Evolutionary conservation across 768 basidiomycete species (phyloP), one percentile per base, ranked within the genome.

Genomic region (Epithele typhae): DNA sequence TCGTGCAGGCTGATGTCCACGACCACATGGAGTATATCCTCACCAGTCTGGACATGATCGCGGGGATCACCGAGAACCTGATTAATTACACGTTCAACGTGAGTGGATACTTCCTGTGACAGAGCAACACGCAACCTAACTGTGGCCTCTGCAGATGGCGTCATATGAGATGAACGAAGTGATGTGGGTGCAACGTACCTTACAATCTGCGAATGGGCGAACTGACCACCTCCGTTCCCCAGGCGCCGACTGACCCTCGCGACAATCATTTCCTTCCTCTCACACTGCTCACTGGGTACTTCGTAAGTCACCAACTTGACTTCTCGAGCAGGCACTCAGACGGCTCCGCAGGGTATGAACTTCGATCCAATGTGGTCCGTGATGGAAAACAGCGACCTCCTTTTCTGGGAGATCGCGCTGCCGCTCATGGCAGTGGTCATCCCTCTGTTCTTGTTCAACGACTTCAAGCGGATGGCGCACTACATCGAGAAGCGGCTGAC

Each of bases 11-110:
- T 9, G 86, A 88, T 58, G 82, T 87, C 2, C 73, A 77, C 49
- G 87, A 89, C 57, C 87, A 89, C 53, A 81, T 84, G 70, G 86
- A 87, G 45, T 82, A 82, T 48, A 79, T 84, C 27, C 59, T 89
- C 21, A 70, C 73, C 1, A 83, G 79, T 54, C 59, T 89, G 40
- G 87, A 89, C 49, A 84, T 86, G 78, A 87, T 87, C 53, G 71
- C 81, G 1, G 76, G 74, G 23, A 80, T 87, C 51, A 71, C 79
- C 5, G 82, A 87, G 55, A 87, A 87, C 57, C 59, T 87, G 54
- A 86, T 87, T 55, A 73, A 76, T 48, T 87, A 82, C 59, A 78
- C 81, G 17, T 88, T 87, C 71, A 87, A 87, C 61, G 82, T 84
- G 40, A 21, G 79, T 66, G 24, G 12, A 18, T 39, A 39, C 33